phyloP scores from a whole-genome alignment of 1,284 basidiomycete genomes.

The Phellopilus nigrolimitatus region DNA sequence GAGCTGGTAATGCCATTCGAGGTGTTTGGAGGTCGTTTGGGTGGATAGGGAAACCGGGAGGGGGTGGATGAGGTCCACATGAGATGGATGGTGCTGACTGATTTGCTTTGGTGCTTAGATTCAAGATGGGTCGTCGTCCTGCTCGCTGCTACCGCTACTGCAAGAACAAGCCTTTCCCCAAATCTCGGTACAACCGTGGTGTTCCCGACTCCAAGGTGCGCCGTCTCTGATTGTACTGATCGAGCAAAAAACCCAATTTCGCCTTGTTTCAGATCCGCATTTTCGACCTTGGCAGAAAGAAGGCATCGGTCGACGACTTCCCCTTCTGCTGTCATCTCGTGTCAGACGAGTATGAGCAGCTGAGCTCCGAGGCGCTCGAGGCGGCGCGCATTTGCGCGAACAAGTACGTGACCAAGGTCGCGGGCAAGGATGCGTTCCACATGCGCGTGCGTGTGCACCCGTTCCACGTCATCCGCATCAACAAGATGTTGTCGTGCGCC shows the following conservation, averaged over 20 bases:
- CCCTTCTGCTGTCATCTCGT: conserved; percentile 95
- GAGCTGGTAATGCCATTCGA: no score
- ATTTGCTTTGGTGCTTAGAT: not conserved
- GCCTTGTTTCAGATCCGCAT: conserved; percentile 71
- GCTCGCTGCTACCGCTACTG: conserved; percentile 97
- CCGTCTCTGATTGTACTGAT: not conserved
- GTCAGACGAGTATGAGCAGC: conserved; percentile 98
- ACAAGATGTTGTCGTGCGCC: conserved; percentile 99
- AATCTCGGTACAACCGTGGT: conserved; percentile 98
- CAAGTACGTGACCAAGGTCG: conserved; percentile 99
- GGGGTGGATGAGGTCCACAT: conserved; percentile 1
- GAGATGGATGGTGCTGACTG: conserved; percentile 11
- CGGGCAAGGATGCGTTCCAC: conserved; percentile 99
- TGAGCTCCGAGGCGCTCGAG: conserved; percentile 95
- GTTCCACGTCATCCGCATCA: conserved; percentile 98
- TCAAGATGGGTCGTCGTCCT: conserved; percentile 88
- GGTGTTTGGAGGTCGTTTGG: not conserved
- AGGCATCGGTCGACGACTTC: conserved; percentile 95
- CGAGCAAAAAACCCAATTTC: not conserved
- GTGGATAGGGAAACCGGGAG: conserved; percentile 12
- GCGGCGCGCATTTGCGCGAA: conserved; percentile 99
- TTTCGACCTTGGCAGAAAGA: conserved; percentile 94
- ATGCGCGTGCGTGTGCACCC: conserved; percentile 96
- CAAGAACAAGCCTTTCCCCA: conserved; percentile 97
- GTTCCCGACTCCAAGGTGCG: conserved; percentile 86